Evolutionary conservation across 2,329 filamentous ascomycete species (phyloP).

Genomic region (Thyridium curvatum): DNA sequence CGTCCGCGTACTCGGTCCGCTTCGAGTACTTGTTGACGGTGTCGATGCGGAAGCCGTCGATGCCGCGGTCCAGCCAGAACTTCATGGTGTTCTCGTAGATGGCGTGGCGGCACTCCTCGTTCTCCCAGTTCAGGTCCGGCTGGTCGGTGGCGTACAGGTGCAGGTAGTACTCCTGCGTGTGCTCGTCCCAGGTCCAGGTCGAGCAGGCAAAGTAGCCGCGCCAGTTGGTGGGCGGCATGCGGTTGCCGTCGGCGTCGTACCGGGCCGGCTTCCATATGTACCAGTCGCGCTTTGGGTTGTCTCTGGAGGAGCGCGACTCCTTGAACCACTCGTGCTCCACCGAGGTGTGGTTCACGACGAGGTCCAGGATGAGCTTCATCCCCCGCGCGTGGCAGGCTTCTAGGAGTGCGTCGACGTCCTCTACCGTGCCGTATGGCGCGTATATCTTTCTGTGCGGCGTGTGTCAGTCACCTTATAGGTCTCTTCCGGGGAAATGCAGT

Average conservation of each 20-base stretch:
- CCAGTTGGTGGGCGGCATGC: conserved; percentile 73
- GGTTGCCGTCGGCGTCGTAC: conserved; percentile 47
- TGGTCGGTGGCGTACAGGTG: conserved; percentile 69
- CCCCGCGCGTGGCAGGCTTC: conserved; percentile 51
- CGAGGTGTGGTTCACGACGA: conserved; percentile 74
- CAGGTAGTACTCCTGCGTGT: conserved; percentile 70
- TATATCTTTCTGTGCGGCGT: conserved; percentile 13
- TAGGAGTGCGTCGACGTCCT: conserved; percentile 58
- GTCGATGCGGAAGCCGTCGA: conserved; percentile 69
- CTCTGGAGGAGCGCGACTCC: conserved; percentile 54
- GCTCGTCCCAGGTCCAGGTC: conserved; percentile 66
- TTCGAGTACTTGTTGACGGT: conserved; percentile 71
- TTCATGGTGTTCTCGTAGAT: conserved; percentile 67
- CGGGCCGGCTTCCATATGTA: conserved; percentile 26
- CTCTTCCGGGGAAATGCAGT: conserved; percentile 41
- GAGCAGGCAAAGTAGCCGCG: conserved; percentile 53
- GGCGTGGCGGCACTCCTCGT: conserved; percentile 57
- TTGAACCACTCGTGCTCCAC: conserved; percentile 68
- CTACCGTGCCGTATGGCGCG: conserved; percentile 54
- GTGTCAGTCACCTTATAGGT: conserved; percentile 19
- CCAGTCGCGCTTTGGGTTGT: conserved; percentile 59
- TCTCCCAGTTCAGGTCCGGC: conserved; percentile 85
- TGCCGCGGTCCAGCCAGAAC: conserved; percentile 73
- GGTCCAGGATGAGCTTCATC: conserved; percentile 67
- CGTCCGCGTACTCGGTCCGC: conserved; percentile 46